phyloP scores from a whole-genome alignment of 345 rosid species.

The Salix koriyanagi region DNA sequence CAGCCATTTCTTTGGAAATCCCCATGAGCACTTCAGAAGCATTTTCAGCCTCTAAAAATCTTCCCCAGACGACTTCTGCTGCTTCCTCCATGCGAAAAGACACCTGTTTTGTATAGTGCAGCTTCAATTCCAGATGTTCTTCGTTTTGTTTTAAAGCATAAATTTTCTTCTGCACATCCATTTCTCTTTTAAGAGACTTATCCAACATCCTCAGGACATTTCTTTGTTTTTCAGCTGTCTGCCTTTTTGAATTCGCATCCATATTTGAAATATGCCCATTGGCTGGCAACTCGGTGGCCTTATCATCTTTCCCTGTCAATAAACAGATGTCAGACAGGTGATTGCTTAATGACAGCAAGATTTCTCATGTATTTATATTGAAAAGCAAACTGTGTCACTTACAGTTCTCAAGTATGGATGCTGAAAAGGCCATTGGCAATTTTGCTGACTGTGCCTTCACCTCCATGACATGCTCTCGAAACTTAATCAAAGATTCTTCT shows the following conservation, averaged over 20 bases:
- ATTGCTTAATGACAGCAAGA: constrained; percentile 9
- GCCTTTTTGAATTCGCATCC: constrained; percentile 37
- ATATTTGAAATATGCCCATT: constrained; percentile 27
- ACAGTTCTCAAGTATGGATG: constrained; percentile 55
- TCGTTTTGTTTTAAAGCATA: constrained; percentile 54
- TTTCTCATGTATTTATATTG: not conserved
- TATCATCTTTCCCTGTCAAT: constrained; percentile 50
- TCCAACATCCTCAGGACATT: constrained; percentile 65
- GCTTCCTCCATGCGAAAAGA: constrained; percentile 94
- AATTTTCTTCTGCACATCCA: constrained; percentile 69
- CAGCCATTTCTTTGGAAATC: constrained; percentile 70
- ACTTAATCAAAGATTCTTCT: constrained; percentile 58
- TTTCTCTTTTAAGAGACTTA: constrained; percentile 72
- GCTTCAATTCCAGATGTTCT: constrained; percentile 74
- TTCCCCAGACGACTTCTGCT: constrained; percentile 85
- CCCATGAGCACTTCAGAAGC: constrained; percentile 79
- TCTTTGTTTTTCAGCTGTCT: constrained; percentile 53
- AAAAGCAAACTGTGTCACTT: constrained; percentile 23
- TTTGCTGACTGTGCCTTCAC: constrained; percentile 64
- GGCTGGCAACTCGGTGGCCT: constrained; percentile 37
- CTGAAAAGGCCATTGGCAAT: constrained; percentile 50
- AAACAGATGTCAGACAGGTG: constrained; percentile 13
- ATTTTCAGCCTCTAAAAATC: constrained; percentile 92
- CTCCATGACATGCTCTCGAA: constrained; percentile 54
- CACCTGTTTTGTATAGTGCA: constrained; percentile 71